Base-by-base conservation (phyloP, 805 yeast genomes). In the Pichia pseudocactophila region DNA sequence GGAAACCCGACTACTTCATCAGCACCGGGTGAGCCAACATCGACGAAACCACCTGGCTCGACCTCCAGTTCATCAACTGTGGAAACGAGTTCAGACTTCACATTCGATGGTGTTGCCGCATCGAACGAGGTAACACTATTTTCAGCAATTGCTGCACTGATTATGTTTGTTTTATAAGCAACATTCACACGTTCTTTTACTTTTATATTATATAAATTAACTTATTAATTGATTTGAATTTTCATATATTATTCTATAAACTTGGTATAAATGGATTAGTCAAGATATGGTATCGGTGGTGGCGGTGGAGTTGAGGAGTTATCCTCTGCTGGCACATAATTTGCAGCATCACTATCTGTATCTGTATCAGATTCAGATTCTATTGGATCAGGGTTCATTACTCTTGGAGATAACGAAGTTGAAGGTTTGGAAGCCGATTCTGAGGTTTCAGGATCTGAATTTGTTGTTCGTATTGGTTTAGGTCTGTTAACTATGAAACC, bases 401-500 rank as follows among this genome's bases (percentile, higher is more conserved):
- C 31, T 7, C 31, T 5, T 28, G 31, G 31, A 5, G 35, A 16
- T n/a, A 16, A 6, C n/a, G 35, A 32, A 12, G 7, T 11, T 17
- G 12, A 11, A 12, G 6, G 6, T 12, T 28, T 28, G 6, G 31
- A 7, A 18, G 30, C 15, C 19, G 36, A 19, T 11, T 18, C 30
- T 42, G 32, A 36, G 7, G 19, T 20, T 31, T 30, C 36, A 12
- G 30, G 30, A 15, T 39, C 37, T 26, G 15, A 40, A 38, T 46
- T 45, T 3, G 43, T 36, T n/a, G 41, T 53, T n/a, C 61, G 46
- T 25, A 59, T 42, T 13, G 61, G 59, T 36, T 50, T 53, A 3
- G 63, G 53, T 34, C 63, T 48, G 43, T 53, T 51, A 17, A 59
- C 63, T 31, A 57, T 56, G 42, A 59, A 59, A 11, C 63, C 63